phyloP scores from a whole-genome alignment of 164 flowering plant genomes.

The Dillenia suffruticosa region DNA sequence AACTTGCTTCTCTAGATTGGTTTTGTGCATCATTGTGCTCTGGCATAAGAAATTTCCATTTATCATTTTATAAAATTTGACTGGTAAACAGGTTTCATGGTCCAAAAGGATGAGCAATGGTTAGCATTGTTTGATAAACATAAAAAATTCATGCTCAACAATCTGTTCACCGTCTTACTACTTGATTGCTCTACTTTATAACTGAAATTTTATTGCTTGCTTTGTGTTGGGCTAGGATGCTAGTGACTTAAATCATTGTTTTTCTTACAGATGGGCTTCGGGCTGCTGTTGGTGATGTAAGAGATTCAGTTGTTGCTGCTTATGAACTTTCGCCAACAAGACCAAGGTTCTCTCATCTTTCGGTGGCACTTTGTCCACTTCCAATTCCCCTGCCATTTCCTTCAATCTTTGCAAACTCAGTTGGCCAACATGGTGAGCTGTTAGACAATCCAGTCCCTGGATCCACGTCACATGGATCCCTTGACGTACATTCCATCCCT shows the following conservation, averaged over 20 bases:
- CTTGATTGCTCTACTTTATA: too few relatives aligned
- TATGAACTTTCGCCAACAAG: conserved; percentile 31
- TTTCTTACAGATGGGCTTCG: conserved; percentile 36
- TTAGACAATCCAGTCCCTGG: conserved; percentile 31
- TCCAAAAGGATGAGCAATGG: too few relatives aligned
- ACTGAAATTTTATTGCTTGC: too few relatives aligned
- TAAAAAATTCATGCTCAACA: too few relatives aligned
- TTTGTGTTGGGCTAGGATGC: too few relatives aligned
- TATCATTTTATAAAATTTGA: too few relatives aligned
- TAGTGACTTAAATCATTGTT: not conserved
- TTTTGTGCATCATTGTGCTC: too few relatives aligned
- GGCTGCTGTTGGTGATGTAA: conserved; percentile 61
- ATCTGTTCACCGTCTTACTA: too few relatives aligned
- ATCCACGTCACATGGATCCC: conserved; percentile 53
- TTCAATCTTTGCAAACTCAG: conserved; percentile 51
- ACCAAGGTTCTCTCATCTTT: conserved; percentile 73
- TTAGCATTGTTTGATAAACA: too few relatives aligned
- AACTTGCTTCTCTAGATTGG: not conserved
- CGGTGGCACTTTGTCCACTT: conserved; percentile 75
- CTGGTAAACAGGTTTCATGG: too few relatives aligned
- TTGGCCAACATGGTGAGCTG: conserved; percentile 70
- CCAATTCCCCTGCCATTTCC: conserved; percentile 92
- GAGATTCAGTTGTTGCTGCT: conserved; percentile 43
- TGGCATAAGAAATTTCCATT: too few relatives aligned
- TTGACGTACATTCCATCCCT: conserved; percentile 81